Conservation (phyloP, 495 filamentous ascomycete species). For the Halenospora varia region DNA sequence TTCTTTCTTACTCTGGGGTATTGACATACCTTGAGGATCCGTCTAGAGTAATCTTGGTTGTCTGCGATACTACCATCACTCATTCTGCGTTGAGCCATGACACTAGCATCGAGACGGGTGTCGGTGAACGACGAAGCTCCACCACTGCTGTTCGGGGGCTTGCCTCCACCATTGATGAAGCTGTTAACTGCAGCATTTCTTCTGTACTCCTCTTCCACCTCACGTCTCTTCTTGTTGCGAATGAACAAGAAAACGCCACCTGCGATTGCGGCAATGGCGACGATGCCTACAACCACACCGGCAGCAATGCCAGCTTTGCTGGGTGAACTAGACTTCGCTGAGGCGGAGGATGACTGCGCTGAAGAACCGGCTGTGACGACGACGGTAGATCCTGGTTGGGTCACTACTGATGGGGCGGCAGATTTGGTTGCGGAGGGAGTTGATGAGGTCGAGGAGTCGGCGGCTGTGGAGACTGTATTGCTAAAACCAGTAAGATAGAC, state of each 20-base stretch:
- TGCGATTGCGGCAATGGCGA: slow-evolving; percentile 60
- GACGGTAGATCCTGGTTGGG: slow-evolving; percentile 27
- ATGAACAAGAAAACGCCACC: slow-evolving; percentile 72
- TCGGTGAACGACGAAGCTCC: slow-evolving; percentile 65
- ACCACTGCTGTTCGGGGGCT: slow-evolving; percentile 48
- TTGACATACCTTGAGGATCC: slow-evolving; percentile 79
- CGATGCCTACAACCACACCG: slow-evolving; percentile 81
- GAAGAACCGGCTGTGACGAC: slow-evolving; percentile 26
- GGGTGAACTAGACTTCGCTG: slow-evolving; percentile 23
- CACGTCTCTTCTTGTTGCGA: slow-evolving; percentile 66
- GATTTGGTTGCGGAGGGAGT: slow-evolving; percentile 10
- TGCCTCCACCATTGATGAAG: slow-evolving; percentile 54
- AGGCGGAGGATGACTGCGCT: not conserved
- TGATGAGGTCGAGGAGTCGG: slow-evolving; percentile 17
- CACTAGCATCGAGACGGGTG: slow-evolving; percentile 81
- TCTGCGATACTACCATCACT: slow-evolving; percentile 98
- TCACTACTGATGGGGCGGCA: slow-evolving; percentile 17
- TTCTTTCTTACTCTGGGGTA: not conserved
- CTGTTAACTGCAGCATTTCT: slow-evolving; percentile 66
- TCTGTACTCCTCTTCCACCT: slow-evolving; percentile 75
- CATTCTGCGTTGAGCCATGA: slow-evolving; percentile 84
- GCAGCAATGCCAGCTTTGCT: slow-evolving; percentile 78
- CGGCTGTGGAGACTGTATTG: slow-evolving; percentile 26
- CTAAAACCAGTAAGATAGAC: slow-evolving; percentile 49
- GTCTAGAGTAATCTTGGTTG: slow-evolving; percentile 94